These are phyloP conservation scores for Beauveria sp. DNA, from an alignment of 2,329 filamentous ascomycete genomes.

Conservation along the genomic window DNA sequence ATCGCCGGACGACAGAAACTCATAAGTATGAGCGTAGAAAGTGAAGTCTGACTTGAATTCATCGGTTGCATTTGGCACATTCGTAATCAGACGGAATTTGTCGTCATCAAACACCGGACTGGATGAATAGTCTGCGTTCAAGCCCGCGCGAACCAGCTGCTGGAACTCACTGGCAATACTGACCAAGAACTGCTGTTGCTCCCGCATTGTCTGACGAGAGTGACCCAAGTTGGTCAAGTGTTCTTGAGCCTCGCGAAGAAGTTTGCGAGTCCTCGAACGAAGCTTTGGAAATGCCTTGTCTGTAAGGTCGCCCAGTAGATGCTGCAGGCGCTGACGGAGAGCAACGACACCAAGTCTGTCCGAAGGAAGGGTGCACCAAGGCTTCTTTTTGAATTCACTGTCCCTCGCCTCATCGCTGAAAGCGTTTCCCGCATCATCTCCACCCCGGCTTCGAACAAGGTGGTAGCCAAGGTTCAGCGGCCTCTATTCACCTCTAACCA, in stretches of 20 bases:
- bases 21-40: slow-evolving; percentile 11
- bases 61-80: slow-evolving; percentile 15
- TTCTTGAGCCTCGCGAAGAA: slow-evolving; percentile 7
- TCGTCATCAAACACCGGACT: slow-evolving; percentile 10
- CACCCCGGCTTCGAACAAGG: slow-evolving; percentile 19
- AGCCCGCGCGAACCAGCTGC: slow-evolving; percentile 9
- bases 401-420: background rate
- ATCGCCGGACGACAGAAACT: slow-evolving; percentile 7
- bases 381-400: background rate
- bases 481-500: slow-evolving; percentile 14
- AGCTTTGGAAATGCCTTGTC: slow-evolving; percentile 21
- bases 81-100: slow-evolving; percentile 17
- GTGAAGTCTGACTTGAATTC: slow-evolving; percentile 12
- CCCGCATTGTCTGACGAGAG: slow-evolving; percentile 10
- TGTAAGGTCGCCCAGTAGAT: slow-evolving; percentile 22
- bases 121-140: slow-evolving; percentile 13
- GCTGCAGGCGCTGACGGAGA: slow-evolving; percentile 17
- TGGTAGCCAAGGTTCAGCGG: slow-evolving; percentile 18
- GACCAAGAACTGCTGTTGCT: slow-evolving; percentile 16
- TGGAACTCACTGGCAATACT: slow-evolving; percentile 17
- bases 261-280: slow-evolving; percentile 15
- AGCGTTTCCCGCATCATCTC: slow-evolving; percentile 11
- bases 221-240: slow-evolving; percentile 13
- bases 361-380: slow-evolving; percentile 12
- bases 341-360: slow-evolving; percentile 19